Conservation (phyloP, 805 yeast species). For the Barnettozyma vustinii region DNA sequence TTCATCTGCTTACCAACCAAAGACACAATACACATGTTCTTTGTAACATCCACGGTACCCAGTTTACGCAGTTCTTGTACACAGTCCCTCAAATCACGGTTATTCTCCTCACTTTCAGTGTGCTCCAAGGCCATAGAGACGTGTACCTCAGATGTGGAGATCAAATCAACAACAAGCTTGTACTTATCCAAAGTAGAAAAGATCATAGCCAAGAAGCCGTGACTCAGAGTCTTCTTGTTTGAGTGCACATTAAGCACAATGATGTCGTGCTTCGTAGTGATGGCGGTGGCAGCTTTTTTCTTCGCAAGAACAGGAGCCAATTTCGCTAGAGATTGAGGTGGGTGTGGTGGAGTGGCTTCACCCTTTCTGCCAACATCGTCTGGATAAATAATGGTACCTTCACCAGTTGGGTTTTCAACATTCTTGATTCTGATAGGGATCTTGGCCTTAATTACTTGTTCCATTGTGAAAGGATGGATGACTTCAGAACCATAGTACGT, state of each 20-base stretch:
- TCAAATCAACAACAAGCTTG: slow-evolving; percentile 87
- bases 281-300: slow-evolving; percentile 83
- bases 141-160: slow-evolving; percentile 96
- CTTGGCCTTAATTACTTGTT: slow-evolving; percentile 92
- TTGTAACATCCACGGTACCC: slow-evolving; percentile 86
- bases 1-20: slow-evolving; percentile 97
- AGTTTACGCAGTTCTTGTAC: slow-evolving; percentile 69
- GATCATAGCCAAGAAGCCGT: slow-evolving; percentile 90
- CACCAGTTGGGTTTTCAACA: slow-evolving; percentile 89
- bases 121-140: slow-evolving; percentile 96
- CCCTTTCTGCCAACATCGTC: slow-evolving; percentile 83
- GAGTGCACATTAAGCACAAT: slow-evolving; percentile 92
- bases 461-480: slow-evolving; percentile 98
- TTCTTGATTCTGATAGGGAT: slow-evolving; percentile 96
- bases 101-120: slow-evolving; percentile 53
- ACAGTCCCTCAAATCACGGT: slow-evolving; percentile 58
- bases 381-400: slow-evolving; percentile 92
- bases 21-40: slow-evolving; percentile 85
- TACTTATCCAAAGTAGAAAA: slow-evolving; percentile 81
- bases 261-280: slow-evolving; percentile 89
- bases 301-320: slow-evolving; percentile 38
- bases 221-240: slow-evolving; percentile 85
- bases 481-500: slow-evolving; percentile 98
- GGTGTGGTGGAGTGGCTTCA: slow-evolving; percentile 90
- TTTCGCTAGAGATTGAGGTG: slow-evolving; percentile 65